Conservation (phyloP, 805 yeast species). For the Saccharomycopsis fibuligera region DNA sequence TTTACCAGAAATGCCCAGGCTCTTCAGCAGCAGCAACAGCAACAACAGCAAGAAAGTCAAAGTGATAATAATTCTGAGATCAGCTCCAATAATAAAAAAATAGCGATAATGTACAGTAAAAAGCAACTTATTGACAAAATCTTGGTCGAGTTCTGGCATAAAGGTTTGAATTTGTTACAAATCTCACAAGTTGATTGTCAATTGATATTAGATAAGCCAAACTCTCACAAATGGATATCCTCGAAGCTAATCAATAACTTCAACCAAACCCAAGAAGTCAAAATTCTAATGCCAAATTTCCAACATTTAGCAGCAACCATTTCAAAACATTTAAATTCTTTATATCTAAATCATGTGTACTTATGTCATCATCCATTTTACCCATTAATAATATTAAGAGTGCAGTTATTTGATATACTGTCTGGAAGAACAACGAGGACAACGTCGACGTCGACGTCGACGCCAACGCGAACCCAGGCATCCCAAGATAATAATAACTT, state of each 20-base stretch:
- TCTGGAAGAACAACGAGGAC: conserved; percentile 18
- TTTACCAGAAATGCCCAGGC: conserved; percentile 1
- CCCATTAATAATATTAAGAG: conserved; percentile 54
- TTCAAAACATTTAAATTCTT: conserved; percentile 39
- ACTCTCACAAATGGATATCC: conserved; percentile 31
- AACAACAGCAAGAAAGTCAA: neutral
- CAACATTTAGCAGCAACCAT: conserved; percentile 44
- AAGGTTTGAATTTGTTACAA: conserved; percentile 58
- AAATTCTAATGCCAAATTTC: conserved; percentile 37
- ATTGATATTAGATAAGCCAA: conserved; percentile 52
- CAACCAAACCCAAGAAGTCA: conserved; percentile 27
- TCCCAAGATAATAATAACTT: conserved; percentile 33
- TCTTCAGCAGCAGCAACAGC: neutral
- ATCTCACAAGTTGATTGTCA: conserved; percentile 68
- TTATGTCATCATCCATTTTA: conserved; percentile 58
- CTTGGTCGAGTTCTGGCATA: conserved; percentile 44
- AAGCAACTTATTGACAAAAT: conserved; percentile 37
- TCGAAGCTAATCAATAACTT: conserved; percentile 27
- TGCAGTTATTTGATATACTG: conserved; percentile 59
- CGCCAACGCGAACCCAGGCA: conserved; percentile 23
- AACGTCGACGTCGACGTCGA: no score
- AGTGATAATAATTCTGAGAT: neutral
- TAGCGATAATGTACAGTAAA: conserved; percentile 21
- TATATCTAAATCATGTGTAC: conserved; percentile 60
- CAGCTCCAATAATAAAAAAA: neutral